Base-by-base conservation (phyloP, 805 yeast genomes). In the Lipomyces orientalis region DNA sequence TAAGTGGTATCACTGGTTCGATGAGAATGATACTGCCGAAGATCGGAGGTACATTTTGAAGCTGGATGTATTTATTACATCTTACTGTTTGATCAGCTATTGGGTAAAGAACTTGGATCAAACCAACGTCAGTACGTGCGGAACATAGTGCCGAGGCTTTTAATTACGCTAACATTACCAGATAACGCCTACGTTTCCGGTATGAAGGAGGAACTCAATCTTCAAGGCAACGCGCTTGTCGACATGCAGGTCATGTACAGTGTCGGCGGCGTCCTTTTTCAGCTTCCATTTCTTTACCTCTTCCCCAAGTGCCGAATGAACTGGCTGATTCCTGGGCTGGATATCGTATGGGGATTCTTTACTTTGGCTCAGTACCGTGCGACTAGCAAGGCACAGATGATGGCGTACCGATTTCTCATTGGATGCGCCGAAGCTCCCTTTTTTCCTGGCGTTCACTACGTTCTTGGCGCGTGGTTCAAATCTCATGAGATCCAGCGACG, bases 371-470 rank as follows among this genome's bases (percentile, higher is more conserved):
- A 85, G 57, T 87, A 82, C 73, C 81, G 81, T 70, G 87, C 83
- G 57, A 81, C 82, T 29, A 81, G 79, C 10, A 84, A 85, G 16
- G 77, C 80, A 1, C 86, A 85, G 60, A 78, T 90, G 51, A 84
- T 86, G 75, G 91, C 85, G 0, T 77, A 87, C 55, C 79, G 95
- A 61, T 90, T 90, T 73, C 81, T 90, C 54, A 81, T 89, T 66
- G 93, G 90, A 52, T 84, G 86, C 0, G 87, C 87, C 75, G 95
- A 91, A 76, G 86, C 90, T 2, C 86, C 88, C n/a, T 85, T 70
- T 39, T 70, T 68, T 58, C 72, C 65, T 62, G 60, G 86, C 25
- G 81, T 86, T 64, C 89, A 87, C 72, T 87, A 85, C 71, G 76
- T 87, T 7, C 57, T 79, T 84, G 91, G 90, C 25, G 81, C 86